Conservation (phyloP, 257 asterid genomes). For the Solanum infundibuliforme region DNA sequence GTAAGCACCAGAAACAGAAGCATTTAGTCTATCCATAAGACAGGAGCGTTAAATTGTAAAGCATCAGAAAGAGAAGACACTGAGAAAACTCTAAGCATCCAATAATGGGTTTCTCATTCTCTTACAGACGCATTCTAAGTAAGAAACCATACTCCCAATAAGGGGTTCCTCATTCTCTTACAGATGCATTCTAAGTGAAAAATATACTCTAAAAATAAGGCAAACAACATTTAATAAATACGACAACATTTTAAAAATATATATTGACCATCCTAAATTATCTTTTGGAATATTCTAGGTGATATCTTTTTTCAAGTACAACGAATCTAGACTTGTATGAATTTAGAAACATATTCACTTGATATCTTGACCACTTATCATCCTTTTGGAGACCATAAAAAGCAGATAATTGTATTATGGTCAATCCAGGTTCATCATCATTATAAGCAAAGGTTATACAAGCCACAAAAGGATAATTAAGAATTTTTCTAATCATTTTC, state of each 20-base stretch:
- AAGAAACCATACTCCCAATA: not conserved
- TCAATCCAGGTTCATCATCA: not conserved
- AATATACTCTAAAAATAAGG: not conserved
- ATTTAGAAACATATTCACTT: not conserved
- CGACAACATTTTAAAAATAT: not conserved
- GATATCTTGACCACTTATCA: not conserved
- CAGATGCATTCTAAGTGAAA: not conserved
- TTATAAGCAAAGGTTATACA: not conserved
- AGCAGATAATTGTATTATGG: not conserved
- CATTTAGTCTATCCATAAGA: not conserved
- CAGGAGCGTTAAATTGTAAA: not conserved
- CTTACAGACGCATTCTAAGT: not conserved
- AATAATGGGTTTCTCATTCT: not conserved
- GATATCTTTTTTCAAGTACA: not conserved
- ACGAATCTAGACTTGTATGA: not conserved
- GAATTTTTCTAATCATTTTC: not conserved
- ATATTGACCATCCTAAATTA: not conserved
- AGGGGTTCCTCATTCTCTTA: not conserved
- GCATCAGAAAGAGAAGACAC: not conserved
- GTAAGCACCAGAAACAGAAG: slow-evolving; percentile 6
- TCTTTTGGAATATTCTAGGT: not conserved
- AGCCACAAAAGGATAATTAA: not conserved
- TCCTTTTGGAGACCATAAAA: not conserved
- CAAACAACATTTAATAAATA: not conserved
- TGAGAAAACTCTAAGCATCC: not conserved